phyloP scores from a whole-genome alignment of 1,284 basidiomycete genomes.

The Volvariella surrecta region DNA sequence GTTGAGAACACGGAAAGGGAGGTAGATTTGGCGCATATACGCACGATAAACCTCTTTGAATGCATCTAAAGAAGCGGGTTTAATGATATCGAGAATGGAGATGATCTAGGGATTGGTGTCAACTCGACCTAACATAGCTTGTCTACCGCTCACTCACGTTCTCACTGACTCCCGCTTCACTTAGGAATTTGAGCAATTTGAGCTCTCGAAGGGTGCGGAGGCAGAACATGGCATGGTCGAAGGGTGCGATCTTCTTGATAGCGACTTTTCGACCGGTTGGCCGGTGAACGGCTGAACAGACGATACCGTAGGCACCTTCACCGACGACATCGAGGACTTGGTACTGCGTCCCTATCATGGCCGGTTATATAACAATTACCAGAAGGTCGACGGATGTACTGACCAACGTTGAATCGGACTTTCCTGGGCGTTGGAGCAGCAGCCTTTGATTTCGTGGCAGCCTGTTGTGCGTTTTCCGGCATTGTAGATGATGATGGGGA shows the following conservation, averaged over 20 bases:
- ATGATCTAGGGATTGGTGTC: constrained; percentile 59
- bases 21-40: constrained; percentile 20
- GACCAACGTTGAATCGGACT: constrained; percentile 89
- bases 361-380: constrained; percentile 6
- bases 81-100: constrained; percentile 91
- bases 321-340: constrained; percentile 89
- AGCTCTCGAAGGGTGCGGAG: constrained; percentile 80
- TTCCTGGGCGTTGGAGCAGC: constrained; percentile 71
- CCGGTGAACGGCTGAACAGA: constrained; percentile 80
- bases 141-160: constrained; percentile 52
- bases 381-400: constrained; percentile 24
- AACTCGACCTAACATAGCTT: too few species aligned
- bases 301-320: constrained; percentile 83
- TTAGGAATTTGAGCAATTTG: constrained; percentile 87
- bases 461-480: constrained; percentile 19
- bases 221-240: constrained; percentile 91
- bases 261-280: constrained; percentile 78
- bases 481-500: constrained; percentile 10
- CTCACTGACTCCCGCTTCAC: constrained; percentile 86
- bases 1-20: background rate
- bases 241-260: constrained; percentile 89
- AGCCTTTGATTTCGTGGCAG: constrained; percentile 44
- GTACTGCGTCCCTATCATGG: constrained; percentile 62
- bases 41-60: constrained; percentile 91
- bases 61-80: constrained; percentile 77